Conservation (phyloP, 345 rosid species). For the Aquilaria malaccensis region DNA sequence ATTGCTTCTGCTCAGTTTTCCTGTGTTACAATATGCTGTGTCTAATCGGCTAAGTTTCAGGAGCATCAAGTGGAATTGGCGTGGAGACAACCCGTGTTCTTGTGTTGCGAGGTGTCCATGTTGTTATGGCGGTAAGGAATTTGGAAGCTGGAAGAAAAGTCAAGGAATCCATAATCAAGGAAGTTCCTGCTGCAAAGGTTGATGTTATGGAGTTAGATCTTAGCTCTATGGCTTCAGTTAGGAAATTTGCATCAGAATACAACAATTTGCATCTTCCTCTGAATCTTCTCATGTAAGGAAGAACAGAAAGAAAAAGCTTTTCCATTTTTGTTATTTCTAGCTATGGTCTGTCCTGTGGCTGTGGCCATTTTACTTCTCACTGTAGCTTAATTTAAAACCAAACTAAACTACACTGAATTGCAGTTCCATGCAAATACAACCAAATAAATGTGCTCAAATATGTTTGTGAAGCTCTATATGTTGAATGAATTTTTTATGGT, state of each 20-base stretch:
- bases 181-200: constrained; percentile 47
- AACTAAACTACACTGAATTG: too few relatives aligned
- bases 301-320: too few relatives aligned
- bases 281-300: constrained; percentile 43
- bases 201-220: constrained; percentile 78
- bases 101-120: constrained; percentile 66
- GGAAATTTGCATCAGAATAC: constrained; percentile 44
- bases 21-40: too few relatives aligned
- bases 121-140: constrained; percentile 65
- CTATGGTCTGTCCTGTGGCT: too few relatives aligned
- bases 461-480: not conserved
- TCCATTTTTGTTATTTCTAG: too few relatives aligned
- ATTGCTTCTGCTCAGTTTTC: too few relatives aligned
- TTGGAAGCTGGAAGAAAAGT: constrained; percentile 45
- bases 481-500: constrained; percentile 1
- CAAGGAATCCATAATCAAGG: constrained; percentile 45
- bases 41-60: constrained; percentile 19
- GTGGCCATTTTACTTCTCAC: too few relatives aligned
- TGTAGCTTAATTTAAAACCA: too few relatives aligned
- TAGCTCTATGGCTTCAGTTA: constrained; percentile 57
- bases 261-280: constrained; percentile 33
- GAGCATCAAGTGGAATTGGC: constrained; percentile 79
- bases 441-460: not conserved
- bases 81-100: constrained; percentile 65
- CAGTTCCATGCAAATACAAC: not conserved